These are phyloP conservation scores for Luffa acutangula DNA, from an alignment of 306 rosid species.

Conservation along the genomic window DNA sequence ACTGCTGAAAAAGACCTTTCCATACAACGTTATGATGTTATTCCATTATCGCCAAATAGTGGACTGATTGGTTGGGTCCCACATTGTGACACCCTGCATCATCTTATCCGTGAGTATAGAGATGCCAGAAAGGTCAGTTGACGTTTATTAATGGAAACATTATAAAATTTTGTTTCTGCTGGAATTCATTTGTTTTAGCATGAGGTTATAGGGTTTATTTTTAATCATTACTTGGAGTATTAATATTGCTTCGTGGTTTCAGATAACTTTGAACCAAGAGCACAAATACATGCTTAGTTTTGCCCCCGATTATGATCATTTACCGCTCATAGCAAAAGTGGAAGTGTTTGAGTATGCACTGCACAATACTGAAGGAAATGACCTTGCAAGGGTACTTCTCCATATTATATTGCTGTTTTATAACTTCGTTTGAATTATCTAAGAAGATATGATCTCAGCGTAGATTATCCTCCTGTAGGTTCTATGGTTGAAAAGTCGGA, in stretches of 20 bases:
- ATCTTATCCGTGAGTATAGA: slow-evolving; percentile 82
- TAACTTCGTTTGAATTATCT: slow-evolving; percentile 10
- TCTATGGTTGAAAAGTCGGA: slow-evolving; percentile 98
- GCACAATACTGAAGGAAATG: slow-evolving; percentile 88
- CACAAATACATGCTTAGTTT: slow-evolving; percentile 91
- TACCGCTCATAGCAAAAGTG: slow-evolving; percentile 95
- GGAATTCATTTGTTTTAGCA: background rate
- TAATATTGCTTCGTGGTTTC: slow-evolving; percentile 24
- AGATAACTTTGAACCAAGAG: slow-evolving; percentile 90
- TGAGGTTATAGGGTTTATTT: background rate
- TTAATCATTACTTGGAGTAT: slow-evolving; percentile 2
- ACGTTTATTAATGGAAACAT: slow-evolving; percentile 1
- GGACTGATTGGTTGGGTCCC: slow-evolving; percentile 99
- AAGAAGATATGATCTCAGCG: slow-evolving; percentile 15
- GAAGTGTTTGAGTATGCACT: slow-evolving; percentile 95
- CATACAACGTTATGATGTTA: slow-evolving; percentile 75
- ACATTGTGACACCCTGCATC: slow-evolving; percentile 81
- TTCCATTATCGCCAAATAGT: slow-evolving; percentile 95
- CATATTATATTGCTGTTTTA: background rate
- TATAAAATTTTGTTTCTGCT: background rate
- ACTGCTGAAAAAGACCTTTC: slow-evolving; percentile 80
- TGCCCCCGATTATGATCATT: slow-evolving; percentile 93
- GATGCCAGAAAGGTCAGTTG: slow-evolving; percentile 86
- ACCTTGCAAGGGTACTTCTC: slow-evolving; percentile 57
- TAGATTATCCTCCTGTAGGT: slow-evolving; percentile 40